phyloP scores from a whole-genome alignment of 371 early-diverging fungal genomes.

The Circinella umbellata region DNA sequence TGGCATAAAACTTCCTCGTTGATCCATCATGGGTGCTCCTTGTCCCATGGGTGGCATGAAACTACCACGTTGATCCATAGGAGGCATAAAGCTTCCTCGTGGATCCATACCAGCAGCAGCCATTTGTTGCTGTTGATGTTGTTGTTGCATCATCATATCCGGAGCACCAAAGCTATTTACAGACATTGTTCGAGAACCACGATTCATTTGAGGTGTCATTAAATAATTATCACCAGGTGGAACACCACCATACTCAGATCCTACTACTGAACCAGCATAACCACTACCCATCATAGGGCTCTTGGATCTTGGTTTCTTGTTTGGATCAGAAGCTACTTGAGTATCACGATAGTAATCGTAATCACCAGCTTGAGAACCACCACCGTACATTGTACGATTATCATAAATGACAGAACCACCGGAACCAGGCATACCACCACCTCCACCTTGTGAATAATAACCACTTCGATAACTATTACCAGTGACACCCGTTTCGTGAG shows the following conservation, averaged over 20 bases:
- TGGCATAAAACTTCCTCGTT: slow-evolving; percentile 5
- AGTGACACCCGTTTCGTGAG: slow-evolving; percentile 57
- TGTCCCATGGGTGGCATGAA: slow-evolving; percentile 2
- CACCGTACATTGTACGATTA: slow-evolving; percentile 47
- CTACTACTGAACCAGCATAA: slow-evolving; percentile 22
- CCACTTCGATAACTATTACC: slow-evolving; percentile 41
- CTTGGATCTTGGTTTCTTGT: slow-evolving; percentile 32
- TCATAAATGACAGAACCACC: slow-evolving; percentile 44
- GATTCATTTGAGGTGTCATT: slow-evolving; percentile 31
- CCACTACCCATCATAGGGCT: slow-evolving; percentile 32
- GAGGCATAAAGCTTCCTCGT: slow-evolving; percentile 3
- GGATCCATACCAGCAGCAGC: not conserved
- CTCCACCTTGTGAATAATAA: slow-evolving; percentile 35
- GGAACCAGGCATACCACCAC: slow-evolving; percentile 12
- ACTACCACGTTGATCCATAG: slow-evolving; percentile 7
- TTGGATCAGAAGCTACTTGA: slow-evolving; percentile 25
- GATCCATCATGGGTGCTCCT: not conserved
- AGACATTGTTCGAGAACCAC: slow-evolving; percentile 41
- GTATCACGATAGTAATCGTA: slow-evolving; percentile 58
- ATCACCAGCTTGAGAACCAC: slow-evolving; percentile 47
- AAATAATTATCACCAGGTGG: slow-evolving; percentile 20
- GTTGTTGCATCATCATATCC: slow-evolving; percentile 19
- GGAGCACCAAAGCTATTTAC: slow-evolving; percentile 43
- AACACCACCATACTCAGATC: slow-evolving; percentile 23
- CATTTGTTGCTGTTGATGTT: not conserved